Percentiles rank a stretch among this genome's conserved stretches.
These are phyloP conservation scores for Dothistroma pini DNA, from an alignment of 2,329 filamentous ascomycete species.

Conservation along the genomic window DNA sequence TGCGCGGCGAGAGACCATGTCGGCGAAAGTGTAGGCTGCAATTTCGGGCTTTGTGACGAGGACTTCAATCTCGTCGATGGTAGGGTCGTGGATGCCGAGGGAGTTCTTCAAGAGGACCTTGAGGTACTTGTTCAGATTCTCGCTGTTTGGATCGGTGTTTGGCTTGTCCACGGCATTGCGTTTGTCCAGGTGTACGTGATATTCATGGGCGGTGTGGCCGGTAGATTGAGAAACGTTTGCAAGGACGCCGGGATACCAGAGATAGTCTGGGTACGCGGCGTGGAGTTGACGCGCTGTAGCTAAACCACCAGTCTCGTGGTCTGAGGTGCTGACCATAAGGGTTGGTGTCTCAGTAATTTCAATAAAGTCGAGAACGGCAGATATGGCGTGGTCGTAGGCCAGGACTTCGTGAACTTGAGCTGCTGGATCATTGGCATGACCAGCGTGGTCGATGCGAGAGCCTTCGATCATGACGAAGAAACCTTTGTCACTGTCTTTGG, in stretches of 20 bases:
- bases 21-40: slow-evolving; percentile 64
- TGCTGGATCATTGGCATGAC: slow-evolving; percentile 57
- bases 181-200: slow-evolving; percentile 55
- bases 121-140: slow-evolving; percentile 60
- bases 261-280: slow-evolving; percentile 61
- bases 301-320: slow-evolving; percentile 94
- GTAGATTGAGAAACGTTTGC: slow-evolving; percentile 73
- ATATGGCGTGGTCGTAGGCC: slow-evolving; percentile 88
- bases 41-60: slow-evolving; percentile 58
- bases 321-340: slow-evolving; percentile 83
- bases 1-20: slow-evolving; percentile 82
- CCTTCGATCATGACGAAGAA: slow-evolving; percentile 99
- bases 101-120: slow-evolving; percentile 64
- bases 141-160: slow-evolving; percentile 32
- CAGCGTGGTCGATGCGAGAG: slow-evolving; percentile 92
- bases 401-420: slow-evolving; percentile 74
- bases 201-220: slow-evolving; percentile 63
- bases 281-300: slow-evolving; percentile 71
- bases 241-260: slow-evolving; percentile 80
- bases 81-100: slow-evolving; percentile 71
- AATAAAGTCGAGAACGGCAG: slow-evolving; percentile 79
- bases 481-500: slow-evolving; percentile 77
- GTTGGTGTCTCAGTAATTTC: slow-evolving; percentile 68
- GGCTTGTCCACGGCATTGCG: slow-evolving; percentile 22
- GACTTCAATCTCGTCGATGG: slow-evolving; percentile 64